These are phyloP conservation scores for Cucurbita moschata DNA, from an alignment of 306 rosid genomes.

Conservation along the genomic window DNA sequence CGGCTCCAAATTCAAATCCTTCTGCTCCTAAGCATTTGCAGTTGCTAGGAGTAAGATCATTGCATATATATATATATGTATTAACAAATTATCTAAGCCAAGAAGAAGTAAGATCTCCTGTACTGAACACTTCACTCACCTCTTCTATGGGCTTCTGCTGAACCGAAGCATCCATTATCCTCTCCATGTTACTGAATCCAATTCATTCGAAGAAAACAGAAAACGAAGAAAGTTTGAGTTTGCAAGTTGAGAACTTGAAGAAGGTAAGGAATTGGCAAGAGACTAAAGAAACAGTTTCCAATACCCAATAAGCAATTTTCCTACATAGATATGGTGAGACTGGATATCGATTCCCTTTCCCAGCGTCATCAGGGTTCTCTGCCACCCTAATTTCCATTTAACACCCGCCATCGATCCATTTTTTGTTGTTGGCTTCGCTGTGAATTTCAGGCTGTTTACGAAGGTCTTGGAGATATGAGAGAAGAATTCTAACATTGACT, in stretches of 20 bases:
- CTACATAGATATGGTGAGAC: conserved; percentile 34
- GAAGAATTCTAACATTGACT: conserved; percentile 55
- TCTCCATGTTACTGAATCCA: conserved; percentile 41
- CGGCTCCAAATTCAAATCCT: background rate
- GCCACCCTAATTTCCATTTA: conserved; percentile 54
- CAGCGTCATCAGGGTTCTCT: conserved; percentile 19
- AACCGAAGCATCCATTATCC: conserved; percentile 43
- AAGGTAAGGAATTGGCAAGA: background rate
- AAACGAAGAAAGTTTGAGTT: background rate
- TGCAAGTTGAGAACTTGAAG: background rate
- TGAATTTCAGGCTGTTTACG: conserved; percentile 24
- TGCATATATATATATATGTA: background rate
- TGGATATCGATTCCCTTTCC: conserved; percentile 52
- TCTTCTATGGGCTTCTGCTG: conserved; percentile 29
- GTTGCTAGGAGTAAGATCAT: background rate
- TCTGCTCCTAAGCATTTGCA: conserved; percentile 8
- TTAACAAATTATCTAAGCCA: too few relatives aligned
- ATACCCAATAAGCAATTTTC: conserved; percentile 53
- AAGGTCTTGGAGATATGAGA: conserved; percentile 22
- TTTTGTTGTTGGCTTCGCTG: conserved; percentile 33
- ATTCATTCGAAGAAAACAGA: background rate
- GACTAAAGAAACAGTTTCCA: background rate
- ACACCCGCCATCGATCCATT: conserved; percentile 54
- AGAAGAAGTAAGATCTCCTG: background rate
- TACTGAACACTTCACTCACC: conserved; percentile 16